These are phyloP conservation scores for Xylaria sp. DNA, from an alignment of 2,329 filamentous ascomycete species.

Conservation along the genomic window DNA sequence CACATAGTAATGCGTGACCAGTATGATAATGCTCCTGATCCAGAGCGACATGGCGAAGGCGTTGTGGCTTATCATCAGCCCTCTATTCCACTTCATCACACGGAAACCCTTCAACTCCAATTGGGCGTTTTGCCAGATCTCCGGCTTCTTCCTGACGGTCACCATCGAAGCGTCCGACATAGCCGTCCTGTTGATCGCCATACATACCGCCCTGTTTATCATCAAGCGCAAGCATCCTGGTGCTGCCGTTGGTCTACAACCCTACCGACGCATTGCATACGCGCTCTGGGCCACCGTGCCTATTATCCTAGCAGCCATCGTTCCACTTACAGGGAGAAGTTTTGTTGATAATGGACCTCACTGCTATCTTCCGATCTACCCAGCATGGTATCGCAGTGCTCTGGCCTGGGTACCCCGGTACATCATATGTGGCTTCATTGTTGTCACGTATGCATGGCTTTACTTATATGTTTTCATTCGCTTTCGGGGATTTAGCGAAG, in stretches of 20 bases:
- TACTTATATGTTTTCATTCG: constrained; percentile 58
- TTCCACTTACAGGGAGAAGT: constrained; percentile 29
- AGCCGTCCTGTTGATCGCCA: constrained; percentile 64
- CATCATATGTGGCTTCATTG: constrained; percentile 58
- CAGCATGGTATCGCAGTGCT: constrained; percentile 63
- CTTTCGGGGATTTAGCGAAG: constrained; percentile 37
- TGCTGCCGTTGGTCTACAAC: constrained; percentile 61
- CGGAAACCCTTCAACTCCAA: constrained; percentile 37
- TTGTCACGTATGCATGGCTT: constrained; percentile 62
- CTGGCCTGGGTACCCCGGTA: constrained; percentile 72
- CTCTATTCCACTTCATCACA: constrained; percentile 52
- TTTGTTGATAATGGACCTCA: constrained; percentile 34
- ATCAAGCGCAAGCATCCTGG: constrained; percentile 48
- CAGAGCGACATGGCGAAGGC: constrained; percentile 67
- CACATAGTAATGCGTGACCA: constrained; percentile 31
- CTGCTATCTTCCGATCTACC: constrained; percentile 63
- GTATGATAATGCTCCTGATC: constrained; percentile 69
- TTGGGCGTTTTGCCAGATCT: constrained; percentile 59
- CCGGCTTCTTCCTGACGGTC: constrained; percentile 61
- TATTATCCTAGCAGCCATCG: constrained; percentile 45
- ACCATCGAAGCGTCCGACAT: constrained; percentile 68
- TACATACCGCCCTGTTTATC: constrained; percentile 69
- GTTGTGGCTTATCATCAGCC: constrained; percentile 61
- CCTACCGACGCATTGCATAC: constrained; percentile 58
- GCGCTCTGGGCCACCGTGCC: constrained; percentile 53